Base-by-base conservation (phyloP, 1,284 basidiomycete genomes). In the Rhodotorula sp. region DNA sequence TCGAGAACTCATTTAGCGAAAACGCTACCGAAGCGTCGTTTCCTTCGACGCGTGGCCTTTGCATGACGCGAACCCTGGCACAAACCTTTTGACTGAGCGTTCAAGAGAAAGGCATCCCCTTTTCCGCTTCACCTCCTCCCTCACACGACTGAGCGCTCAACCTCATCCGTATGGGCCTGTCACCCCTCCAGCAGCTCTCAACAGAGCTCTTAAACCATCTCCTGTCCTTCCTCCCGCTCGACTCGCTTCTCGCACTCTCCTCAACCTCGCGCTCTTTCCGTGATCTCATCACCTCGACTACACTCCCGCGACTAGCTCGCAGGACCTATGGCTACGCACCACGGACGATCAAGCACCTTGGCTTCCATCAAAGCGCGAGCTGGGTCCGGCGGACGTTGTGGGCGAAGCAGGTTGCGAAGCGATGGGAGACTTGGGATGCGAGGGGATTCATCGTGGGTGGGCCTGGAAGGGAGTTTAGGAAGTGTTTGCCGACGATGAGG, bases 171-270 rank as follows among this genome's bases (percentile, higher is more conserved):
- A 64, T 64, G 63, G n/a, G 24, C 29, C 17, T 8, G 29, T 56
- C 46, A 4, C n/a, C 30, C n/a, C 48, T 62, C 15, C 53, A 30
- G 27, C 47, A 52, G 27, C 62, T 64, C 10, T 62, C 62, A 4
- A 56, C 62, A 6, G 62, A 68, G 54, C 54, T 65, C 1, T 27
- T 65, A 13, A 24, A 58, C 13, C 55, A 65, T 51, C 67, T 69
- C 7, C 30, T 69, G 20, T 27, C 49, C 11, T 65, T 59, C 59
- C 32, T 62, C 24, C 19, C 34, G 19, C 56, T 63, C 34, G 13
- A 34, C 3, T 55, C 62, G 11, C 55, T 67, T 27, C 65, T 64
- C 29, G 1, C 58, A 7, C 62, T 71, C 47, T 57, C 66, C 0
- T 27, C 56, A 11, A 60, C 60, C 13, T 55, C 27, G 7, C 56